phyloP scores from a whole-genome alignment of 192 early-diverging fungal genomes.

The Coemansia javaensis region DNA sequence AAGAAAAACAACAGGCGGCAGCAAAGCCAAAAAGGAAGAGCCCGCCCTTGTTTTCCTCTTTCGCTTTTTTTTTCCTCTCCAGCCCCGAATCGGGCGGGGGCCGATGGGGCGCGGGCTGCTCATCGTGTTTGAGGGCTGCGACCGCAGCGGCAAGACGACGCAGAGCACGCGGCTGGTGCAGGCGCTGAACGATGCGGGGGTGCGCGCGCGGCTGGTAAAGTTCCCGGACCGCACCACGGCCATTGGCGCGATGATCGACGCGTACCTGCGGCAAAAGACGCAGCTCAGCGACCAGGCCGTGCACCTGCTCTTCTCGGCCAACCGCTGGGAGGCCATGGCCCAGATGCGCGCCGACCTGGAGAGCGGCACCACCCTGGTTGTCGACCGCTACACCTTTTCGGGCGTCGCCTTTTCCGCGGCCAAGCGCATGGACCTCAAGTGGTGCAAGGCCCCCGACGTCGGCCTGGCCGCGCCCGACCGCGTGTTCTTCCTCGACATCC shows the following conservation, averaged over 20 bases:
- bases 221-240: constrained; percentile 92
- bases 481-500: constrained; percentile 84
- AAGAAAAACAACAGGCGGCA: background rate
- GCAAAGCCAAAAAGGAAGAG: constrained; percentile 2
- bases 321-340: constrained; percentile 87
- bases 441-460: constrained; percentile 83
- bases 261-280: constrained; percentile 65
- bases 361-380: constrained; percentile 69
- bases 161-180: constrained; percentile 70
- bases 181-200: constrained; percentile 46
- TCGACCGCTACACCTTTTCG: constrained; percentile 95
- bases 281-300: constrained; percentile 77
- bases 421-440: constrained; percentile 78
- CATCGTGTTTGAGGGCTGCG: constrained; percentile 91
- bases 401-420: constrained; percentile 90
- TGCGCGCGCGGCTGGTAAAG: constrained; percentile 57
- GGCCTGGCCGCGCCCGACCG: constrained; percentile 83
- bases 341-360: constrained; percentile 57
- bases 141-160: constrained; percentile 89
- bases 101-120: constrained; percentile 64
- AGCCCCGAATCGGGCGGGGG: background rate
- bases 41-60: background rate
- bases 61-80: background rate
- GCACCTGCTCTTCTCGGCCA: constrained; percentile 93
- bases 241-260: constrained; percentile 89